Evolutionary conservation across 1,284 basidiomycete genomes (phyloP).

Genomic region (Tremellales sp.): DNA sequence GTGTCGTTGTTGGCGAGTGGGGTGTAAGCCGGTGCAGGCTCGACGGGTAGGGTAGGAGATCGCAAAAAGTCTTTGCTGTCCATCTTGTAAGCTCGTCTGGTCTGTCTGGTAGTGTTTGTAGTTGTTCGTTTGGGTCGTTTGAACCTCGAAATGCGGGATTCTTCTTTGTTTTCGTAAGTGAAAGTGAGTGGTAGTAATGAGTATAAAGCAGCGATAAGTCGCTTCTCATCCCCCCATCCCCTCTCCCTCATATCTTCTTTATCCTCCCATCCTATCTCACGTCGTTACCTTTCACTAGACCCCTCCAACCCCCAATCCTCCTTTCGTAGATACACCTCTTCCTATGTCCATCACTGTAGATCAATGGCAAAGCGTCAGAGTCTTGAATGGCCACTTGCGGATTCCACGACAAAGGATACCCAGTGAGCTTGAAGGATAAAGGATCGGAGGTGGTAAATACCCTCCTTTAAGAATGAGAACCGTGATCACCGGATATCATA

Average conservation of each 20-base stretch:
- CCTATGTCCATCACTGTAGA: neutral
- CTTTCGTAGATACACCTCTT: neutral
- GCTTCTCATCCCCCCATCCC: neutral
- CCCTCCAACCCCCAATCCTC: neutral
- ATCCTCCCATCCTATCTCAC: neutral
- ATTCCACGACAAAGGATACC: no score
- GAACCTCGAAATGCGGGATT: neutral
- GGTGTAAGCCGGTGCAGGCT: constrained; percentile 37
- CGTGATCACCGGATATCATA: no score
- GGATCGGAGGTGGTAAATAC: no score
- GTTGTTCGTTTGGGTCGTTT: neutral
- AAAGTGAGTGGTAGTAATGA: neutral
- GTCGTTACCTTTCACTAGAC: neutral
- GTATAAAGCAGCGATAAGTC: neutral
- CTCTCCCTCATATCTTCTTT: neutral
- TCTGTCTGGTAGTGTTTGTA: neutral
- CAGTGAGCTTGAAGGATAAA: no score
- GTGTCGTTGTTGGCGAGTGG: constrained; percentile 28
- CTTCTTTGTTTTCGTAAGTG: neutral
- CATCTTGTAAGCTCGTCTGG: neutral
- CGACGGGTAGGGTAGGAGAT: constrained; percentile 10
- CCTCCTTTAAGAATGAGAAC: neutral
- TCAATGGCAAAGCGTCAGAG: no score
- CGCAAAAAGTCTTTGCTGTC: neutral
- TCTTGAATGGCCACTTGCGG: no score